phyloP scores from a whole-genome alignment of 1,284 basidiomycete genomes.

The Fistulina hepatica region DNA sequence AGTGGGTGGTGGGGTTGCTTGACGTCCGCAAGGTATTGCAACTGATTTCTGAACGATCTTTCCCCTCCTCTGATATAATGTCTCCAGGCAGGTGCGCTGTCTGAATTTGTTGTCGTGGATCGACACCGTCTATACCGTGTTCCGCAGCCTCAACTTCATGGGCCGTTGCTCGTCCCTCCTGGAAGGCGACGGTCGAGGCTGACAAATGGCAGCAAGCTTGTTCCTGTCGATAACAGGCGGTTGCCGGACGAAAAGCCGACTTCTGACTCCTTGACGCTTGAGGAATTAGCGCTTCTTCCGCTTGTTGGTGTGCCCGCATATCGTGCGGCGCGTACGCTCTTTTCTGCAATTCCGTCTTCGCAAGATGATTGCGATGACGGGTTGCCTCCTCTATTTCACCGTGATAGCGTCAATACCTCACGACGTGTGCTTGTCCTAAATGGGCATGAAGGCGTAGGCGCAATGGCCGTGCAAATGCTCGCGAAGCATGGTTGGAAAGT shows the following conservation, averaged over 20 bases:
- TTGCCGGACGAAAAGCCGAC: slow-evolving; percentile 1
- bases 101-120: slow-evolving; percentile 76
- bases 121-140: slow-evolving; percentile 65
- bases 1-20: slow-evolving; percentile 73
- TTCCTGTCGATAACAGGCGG: no score
- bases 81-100: slow-evolving; percentile 63
- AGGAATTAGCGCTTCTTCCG: slow-evolving; percentile 72
- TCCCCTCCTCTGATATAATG: background rate
- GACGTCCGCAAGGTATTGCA: slow-evolving; percentile 64
- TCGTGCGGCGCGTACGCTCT: slow-evolving; percentile 59
- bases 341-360: slow-evolving; percentile 8
- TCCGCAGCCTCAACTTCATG: slow-evolving; percentile 39
- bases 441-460: slow-evolving; percentile 68
- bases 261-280: slow-evolving; percentile 36
- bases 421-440: slow-evolving; percentile 56
- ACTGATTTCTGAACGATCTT: slow-evolving; percentile 5
- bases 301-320: slow-evolving; percentile 67
- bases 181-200: no score
- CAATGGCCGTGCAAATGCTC: slow-evolving; percentile 68
- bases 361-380: no score
- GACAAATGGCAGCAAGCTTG: no score
- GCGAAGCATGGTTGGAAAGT: slow-evolving; percentile 52
- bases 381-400: no score
- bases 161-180: slow-evolving; percentile 9
- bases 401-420: background rate